Base-by-base conservation (phyloP, 139 green algal genomes). In the Gonium pectorale region DNA sequence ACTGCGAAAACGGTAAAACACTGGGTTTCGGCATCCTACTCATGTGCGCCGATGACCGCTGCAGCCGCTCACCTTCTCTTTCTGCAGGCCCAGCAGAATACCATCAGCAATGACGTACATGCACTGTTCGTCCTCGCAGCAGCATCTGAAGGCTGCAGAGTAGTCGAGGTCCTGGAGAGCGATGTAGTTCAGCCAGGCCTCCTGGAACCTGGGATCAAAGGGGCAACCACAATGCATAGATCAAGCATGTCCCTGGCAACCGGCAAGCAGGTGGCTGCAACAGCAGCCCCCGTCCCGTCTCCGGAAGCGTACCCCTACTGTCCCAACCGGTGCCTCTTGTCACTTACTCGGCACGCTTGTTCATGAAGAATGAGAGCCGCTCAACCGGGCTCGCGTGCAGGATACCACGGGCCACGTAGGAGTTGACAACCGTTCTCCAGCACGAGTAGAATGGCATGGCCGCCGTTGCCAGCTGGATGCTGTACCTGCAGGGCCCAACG, bases 51-150 rank as follows among this genome's bases (percentile, higher is more conserved):
- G n/a, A n/a, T n/a, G n/a, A n/a, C n/a, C n/a, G n/a, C n/a, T n/a
- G n/a, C n/a, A n/a, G n/a, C n/a, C n/a, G n/a, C n/a, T 38, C 33
- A 72, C 66, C 66, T 52, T 72, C 38, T 72, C 38, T 21, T 33
- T 51, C 37, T 31, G 37, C 3, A 72, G 8, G 22, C 66, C 66
- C 7, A 72, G 38, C 13, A 52, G 37, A 6, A 72, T 72, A 3
- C 66, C 66, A 51, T 72, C 66, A 9, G 37, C 37, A 35, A 72
- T 49, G 3, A 72, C 24, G 66, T 72, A 72, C 66, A 52, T 72
- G 66, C 66, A 72, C 66, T 51, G 66, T 0, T 72, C 66, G 66
- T 24, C 33, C 1, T 15, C 9, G 22, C 66, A 72, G 0, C 24
- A 4, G 38, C 66, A 72, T 5, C 21, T 31, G 38, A 52, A 72